These are phyloP conservation scores for Magnusiomyces ingens DNA, from an alignment of 1,139 yeast species.

Conservation along the genomic window DNA sequence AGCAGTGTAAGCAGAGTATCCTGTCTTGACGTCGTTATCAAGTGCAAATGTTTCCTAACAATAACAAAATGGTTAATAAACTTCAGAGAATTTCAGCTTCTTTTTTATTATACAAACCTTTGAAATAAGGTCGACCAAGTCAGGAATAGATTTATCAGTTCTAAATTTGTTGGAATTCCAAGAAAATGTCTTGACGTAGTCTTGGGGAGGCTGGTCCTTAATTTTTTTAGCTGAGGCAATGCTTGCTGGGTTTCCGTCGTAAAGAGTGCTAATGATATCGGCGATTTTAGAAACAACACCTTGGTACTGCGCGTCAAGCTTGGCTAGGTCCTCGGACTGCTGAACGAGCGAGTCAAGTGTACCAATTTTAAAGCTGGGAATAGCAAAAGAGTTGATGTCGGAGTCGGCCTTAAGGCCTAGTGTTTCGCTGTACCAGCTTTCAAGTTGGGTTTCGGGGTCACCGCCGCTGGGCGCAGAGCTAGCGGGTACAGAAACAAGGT, in stretches of 20 bases:
- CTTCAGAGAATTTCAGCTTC: background rate
- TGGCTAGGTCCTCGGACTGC: slow-evolving; percentile 82
- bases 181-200: slow-evolving; percentile 63
- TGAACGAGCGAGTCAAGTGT: slow-evolving; percentile 86
- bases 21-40: slow-evolving; percentile 72
- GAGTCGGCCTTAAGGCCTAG: slow-evolving; percentile 21
- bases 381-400: slow-evolving; percentile 39
- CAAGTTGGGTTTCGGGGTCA: slow-evolving; percentile 36
- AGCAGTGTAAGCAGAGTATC: slow-evolving; percentile 63
- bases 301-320: slow-evolving; percentile 69
- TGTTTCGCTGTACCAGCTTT: slow-evolving; percentile 35
- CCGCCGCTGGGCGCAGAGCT: slow-evolving; percentile 44
- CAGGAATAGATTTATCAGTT: slow-evolving; percentile 73
- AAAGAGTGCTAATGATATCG: slow-evolving; percentile 56
- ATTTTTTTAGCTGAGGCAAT: slow-evolving; percentile 44
- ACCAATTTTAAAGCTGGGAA: slow-evolving; percentile 92
- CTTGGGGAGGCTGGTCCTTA: slow-evolving; percentile 47
- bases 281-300: slow-evolving; percentile 63
- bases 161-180: slow-evolving; percentile 90
- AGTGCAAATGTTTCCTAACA: slow-evolving; percentile 61
- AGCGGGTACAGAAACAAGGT: slow-evolving; percentile 43
- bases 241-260: slow-evolving; percentile 41
- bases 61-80: background rate
- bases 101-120: slow-evolving; percentile 24
- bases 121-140: slow-evolving; percentile 62